A percentile compares a stretch with the other conserved stretches of the same genome.
Evolutionary conservation across 306 rosid species (phyloP).

Genomic region (Lagenaria siceraria): DNA sequence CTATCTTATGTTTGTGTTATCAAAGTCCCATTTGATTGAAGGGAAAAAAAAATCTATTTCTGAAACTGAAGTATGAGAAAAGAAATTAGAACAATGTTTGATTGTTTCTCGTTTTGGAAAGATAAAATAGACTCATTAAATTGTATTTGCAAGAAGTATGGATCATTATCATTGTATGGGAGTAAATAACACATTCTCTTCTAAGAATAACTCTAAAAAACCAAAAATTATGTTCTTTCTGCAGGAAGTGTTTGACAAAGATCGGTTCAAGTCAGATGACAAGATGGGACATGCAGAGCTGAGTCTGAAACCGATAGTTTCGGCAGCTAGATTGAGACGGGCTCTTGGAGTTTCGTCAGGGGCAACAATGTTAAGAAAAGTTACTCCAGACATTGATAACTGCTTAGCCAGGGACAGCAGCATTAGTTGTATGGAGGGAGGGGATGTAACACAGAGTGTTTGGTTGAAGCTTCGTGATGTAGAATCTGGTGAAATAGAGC

Average conservation of each 20-base stretch:
- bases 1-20: neutral
- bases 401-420: slow-evolving; percentile 75
- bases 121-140: neutral
- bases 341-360: slow-evolving; percentile 46
- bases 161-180: neutral
- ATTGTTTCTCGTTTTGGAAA: neutral
- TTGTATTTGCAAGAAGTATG: neutral
- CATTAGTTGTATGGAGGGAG: slow-evolving; percentile 61
- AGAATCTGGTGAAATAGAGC: slow-evolving; percentile 78
- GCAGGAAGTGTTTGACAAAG: slow-evolving; percentile 94
- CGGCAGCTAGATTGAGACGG: slow-evolving; percentile 73
- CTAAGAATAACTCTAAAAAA: neutral
- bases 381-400: slow-evolving; percentile 63
- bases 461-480: slow-evolving; percentile 87
- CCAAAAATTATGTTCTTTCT: neutral
- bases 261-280: slow-evolving; percentile 86
- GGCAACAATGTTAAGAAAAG: slow-evolving; percentile 62
- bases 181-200: neutral
- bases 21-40: neutral
- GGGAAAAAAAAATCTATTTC: neutral
- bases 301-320: slow-evolving; percentile 74
- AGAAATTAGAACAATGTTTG: neutral
- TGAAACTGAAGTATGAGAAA: neutral
- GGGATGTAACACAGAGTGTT: slow-evolving; percentile 68
- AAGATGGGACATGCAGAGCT: slow-evolving; percentile 89